Percentiles rank a stretch among this genome's conserved stretches.
Conservation (phyloP, 108 stramenopile species). For the Thalassiosira profunda region DNA sequence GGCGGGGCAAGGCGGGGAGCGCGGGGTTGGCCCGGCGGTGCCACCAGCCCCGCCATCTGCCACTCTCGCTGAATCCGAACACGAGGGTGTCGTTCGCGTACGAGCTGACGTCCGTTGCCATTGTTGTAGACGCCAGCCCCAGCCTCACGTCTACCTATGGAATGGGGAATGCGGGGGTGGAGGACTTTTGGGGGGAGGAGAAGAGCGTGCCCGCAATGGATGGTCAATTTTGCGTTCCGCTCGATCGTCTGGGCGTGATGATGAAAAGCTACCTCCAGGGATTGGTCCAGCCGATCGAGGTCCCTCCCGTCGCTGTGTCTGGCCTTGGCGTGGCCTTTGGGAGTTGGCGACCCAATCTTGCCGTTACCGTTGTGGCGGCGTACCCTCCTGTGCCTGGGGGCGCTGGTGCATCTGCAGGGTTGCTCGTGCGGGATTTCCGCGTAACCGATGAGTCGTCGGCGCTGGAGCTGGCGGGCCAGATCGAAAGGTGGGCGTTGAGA, state of each 20-base stretch:
- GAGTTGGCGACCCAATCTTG: slow-evolving; percentile 65
- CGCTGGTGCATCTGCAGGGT: slow-evolving; percentile 54
- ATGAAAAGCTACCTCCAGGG: slow-evolving; percentile 63
- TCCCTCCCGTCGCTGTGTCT: slow-evolving; percentile 50
- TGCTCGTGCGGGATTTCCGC: slow-evolving; percentile 78
- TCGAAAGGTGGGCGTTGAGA: slow-evolving; percentile 68
- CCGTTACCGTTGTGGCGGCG: slow-evolving; percentile 83
- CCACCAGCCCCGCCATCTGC: slow-evolving; percentile 70
- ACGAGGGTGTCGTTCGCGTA: slow-evolving; percentile 80
- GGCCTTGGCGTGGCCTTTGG: slow-evolving; percentile 40
- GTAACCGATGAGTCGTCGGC: slow-evolving; percentile 64
- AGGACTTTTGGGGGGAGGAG: slow-evolving; percentile 14
- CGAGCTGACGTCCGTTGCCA: slow-evolving; percentile 81
- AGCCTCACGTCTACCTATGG: slow-evolving; percentile 71
- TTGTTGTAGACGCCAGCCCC: slow-evolving; percentile 83
- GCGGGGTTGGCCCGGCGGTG: too few relatives aligned
- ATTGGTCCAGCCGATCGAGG: slow-evolving; percentile 67
- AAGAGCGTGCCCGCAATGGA: neutral
- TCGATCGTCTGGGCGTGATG: slow-evolving; percentile 74
- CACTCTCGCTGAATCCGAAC: slow-evolving; percentile 62
- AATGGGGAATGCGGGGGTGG: slow-evolving; percentile 9
- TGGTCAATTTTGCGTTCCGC: slow-evolving; percentile 53
- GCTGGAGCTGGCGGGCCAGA: slow-evolving; percentile 48
- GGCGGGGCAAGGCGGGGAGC: neutral
- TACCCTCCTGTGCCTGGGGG: slow-evolving; percentile 55